phyloP scores from a whole-genome alignment of 2,329 filamentous ascomycete species.

The Ceratocystis alfenasii region DNA sequence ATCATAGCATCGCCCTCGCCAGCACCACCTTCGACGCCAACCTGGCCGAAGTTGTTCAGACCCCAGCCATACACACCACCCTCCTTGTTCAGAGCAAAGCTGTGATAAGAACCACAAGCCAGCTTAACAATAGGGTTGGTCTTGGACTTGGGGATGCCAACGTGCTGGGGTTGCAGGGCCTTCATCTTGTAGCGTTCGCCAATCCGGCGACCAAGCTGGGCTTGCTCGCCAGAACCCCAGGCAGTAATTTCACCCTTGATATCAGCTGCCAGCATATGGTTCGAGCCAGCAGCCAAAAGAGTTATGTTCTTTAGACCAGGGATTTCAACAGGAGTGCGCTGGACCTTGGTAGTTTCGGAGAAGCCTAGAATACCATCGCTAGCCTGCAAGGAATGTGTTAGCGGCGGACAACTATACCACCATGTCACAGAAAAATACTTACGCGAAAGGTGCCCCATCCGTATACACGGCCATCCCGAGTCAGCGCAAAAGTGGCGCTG shows the following conservation, averaged over 20 bases:
- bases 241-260: conserved; percentile 52
- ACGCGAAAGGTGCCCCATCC: conserved; percentile 71
- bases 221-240: conserved; percentile 63
- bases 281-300: conserved; percentile 52
- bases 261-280: conserved; percentile 59
- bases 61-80: conserved; percentile 72
- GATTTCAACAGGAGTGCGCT: conserved; percentile 43
- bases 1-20: conserved; percentile 45
- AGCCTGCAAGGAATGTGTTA: conserved; percentile 28
- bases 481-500: conserved; percentile 64
- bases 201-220: conserved; percentile 48
- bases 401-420: not conserved
- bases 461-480: conserved; percentile 62
- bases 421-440: not conserved
- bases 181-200: conserved; percentile 52
- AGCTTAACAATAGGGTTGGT: conserved; percentile 33
- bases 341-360: conserved; percentile 39
- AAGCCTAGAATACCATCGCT: conserved; percentile 55
- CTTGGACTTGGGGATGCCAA: conserved; percentile 46
- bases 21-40: conserved; percentile 45
- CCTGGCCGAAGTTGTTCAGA: conserved; percentile 76
- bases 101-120: conserved; percentile 65
- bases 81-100: conserved; percentile 61
- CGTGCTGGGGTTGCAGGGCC: conserved; percentile 47
- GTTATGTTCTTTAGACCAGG: conserved; percentile 54